Evolutionary conservation across 2,329 filamentous ascomycete genomes (phyloP), one percentile per base, ranked within the genome.

Genomic region (Fusarium solani-melongenae): DNA sequence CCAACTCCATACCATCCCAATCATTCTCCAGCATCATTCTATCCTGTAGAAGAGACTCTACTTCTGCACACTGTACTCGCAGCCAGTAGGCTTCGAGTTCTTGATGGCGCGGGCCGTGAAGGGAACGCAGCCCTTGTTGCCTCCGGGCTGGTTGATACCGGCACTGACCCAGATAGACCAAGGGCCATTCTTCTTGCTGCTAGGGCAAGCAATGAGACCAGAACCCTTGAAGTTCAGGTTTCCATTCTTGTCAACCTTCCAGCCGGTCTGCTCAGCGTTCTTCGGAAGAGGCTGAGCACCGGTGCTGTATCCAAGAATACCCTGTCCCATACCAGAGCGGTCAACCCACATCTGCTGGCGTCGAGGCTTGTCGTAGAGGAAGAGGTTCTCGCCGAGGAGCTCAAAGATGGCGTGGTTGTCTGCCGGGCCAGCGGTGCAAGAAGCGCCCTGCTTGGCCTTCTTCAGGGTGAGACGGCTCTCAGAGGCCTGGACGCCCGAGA

Each of bases 241-340:
- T 68, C 81, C 82, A 67, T 77, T 66, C 53, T 79, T 76, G 75
- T 85, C 83, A 57, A 90, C 70, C 27, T 79, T 72, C 83, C 87
- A 92, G 64, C 84, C 84, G 51, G 81, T 82, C 62, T 82, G 80
- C 82, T 90, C 86, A 29, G 68, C 79, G 77, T 88, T 85, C 36
- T 73, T 74, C 33, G 84, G 83, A 0, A 81, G 65, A 8, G 57
- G 73, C 85, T 74, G 41, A 74, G 84, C 64, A 46, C 86, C 86
- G 5, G 85, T 88, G 36, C 84, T 84, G 82, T 89, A 91, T 46
- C 85, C 84, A 46, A 90, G 76, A 24, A 83, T 80, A 59, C 90
- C 90, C 73, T 88, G 86, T 72, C 88, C 86, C 88, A 90, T 90
- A 76, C 88, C 89, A 53, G 87, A 89, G 51, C 86, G 86, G 79